Evolutionary conservation across 2,329 filamentous ascomycete species (phyloP).

Genomic region (Paecilomyces dactylethromorphus): DNA sequence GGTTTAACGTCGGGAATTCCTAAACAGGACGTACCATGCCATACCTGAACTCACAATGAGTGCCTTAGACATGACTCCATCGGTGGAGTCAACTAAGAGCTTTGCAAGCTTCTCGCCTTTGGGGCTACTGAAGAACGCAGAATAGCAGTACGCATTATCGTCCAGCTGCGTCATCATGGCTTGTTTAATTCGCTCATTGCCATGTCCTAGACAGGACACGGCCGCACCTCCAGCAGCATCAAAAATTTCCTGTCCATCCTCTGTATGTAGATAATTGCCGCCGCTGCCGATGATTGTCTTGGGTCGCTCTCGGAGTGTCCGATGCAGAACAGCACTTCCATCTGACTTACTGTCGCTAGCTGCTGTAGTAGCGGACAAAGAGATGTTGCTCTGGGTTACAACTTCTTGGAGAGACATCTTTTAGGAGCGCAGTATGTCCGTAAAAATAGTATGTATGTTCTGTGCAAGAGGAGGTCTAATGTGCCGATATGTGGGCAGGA

Average conservation of each 20-base stretch:
- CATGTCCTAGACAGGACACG: slow-evolving; percentile 65
- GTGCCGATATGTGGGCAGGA: no score
- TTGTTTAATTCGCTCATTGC: slow-evolving; percentile 51
- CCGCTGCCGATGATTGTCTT: slow-evolving; percentile 37
- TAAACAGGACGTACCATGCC: slow-evolving; percentile 1
- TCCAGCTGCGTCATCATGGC: slow-evolving; percentile 55
- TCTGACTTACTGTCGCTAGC: neutral
- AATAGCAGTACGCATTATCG: slow-evolving; percentile 51
- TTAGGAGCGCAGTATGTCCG: neutral
- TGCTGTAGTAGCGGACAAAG: neutral
- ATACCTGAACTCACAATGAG: slow-evolving; percentile 53
- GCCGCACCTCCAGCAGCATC: slow-evolving; percentile 67
- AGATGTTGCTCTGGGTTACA: neutral
- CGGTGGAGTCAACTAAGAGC: slow-evolving; percentile 43
- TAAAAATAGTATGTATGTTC: neutral
- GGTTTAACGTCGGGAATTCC: neutral
- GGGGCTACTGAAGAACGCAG: slow-evolving; percentile 49
- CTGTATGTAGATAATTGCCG: slow-evolving; percentile 43
- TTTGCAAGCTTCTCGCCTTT: slow-evolving; percentile 46
- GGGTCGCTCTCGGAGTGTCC: slow-evolving; percentile 39
- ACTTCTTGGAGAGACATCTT: neutral
- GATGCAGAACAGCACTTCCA: slow-evolving; percentile 40
- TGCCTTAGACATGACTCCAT: slow-evolving; percentile 45
- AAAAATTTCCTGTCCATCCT: slow-evolving; percentile 51
- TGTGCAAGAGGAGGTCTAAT: neutral